phyloP scores from a whole-genome alignment of 768 basidiomycete species.

The Lentinula raphanica region DNA sequence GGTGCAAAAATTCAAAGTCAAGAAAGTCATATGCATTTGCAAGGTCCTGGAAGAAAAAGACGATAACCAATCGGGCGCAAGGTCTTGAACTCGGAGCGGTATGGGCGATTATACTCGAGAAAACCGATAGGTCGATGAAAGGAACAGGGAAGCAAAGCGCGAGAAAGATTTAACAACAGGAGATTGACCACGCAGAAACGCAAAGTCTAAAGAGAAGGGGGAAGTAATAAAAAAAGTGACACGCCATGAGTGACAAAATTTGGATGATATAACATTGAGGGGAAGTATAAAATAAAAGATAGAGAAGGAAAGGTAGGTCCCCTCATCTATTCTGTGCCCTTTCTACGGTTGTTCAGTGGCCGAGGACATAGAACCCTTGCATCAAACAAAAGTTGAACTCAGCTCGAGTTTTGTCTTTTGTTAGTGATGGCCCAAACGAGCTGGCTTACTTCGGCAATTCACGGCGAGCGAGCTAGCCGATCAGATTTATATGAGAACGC shows the following conservation, averaged over 20 bases:
- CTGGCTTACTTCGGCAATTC: slow-evolving; percentile 38
- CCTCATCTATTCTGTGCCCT: not conserved
- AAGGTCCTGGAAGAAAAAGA: slow-evolving; percentile 1
- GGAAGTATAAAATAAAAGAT: not conserved
- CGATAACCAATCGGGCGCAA: slow-evolving; percentile 14
- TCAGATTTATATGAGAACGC: slow-evolving; percentile 37
- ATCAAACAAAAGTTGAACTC: not conserved
- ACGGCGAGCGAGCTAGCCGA: slow-evolving; percentile 46
- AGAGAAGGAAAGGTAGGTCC: not conserved
- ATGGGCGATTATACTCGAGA: slow-evolving; percentile 31
- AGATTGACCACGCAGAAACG: not conserved
- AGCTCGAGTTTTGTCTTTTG: not conserved
- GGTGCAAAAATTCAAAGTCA: not conserved
- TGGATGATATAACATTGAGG: not conserved
- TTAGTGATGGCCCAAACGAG: slow-evolving; percentile 33
- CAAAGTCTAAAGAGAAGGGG: slow-evolving; percentile 5
- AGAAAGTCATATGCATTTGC: not conserved
- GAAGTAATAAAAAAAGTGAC: not conserved
- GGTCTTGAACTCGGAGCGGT: slow-evolving; percentile 42
- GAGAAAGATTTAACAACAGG: slow-evolving; percentile 11
- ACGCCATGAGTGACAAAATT: not conserved
- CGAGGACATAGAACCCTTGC: not conserved
- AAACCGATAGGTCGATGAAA: slow-evolving; percentile 35
- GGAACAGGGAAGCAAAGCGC: slow-evolving; percentile 26
- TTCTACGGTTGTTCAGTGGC: not conserved